Evolutionary conservation across 176 grass and related monocot species (phyloP), one percentile per base, ranked within the genome.

Genomic region (Panicum miliaceum): DNA sequence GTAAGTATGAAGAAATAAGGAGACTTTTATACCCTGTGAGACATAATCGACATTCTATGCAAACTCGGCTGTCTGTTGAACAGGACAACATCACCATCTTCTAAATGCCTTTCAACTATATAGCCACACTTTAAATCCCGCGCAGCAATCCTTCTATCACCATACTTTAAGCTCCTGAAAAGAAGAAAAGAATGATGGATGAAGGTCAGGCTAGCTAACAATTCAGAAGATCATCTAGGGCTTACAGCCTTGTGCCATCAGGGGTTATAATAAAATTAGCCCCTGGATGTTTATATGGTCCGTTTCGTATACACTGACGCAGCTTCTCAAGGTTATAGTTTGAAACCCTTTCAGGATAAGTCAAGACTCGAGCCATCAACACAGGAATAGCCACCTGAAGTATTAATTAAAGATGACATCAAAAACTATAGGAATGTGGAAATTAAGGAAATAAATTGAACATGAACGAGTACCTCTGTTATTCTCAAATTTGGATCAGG

Each of bases 41-140:
- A 95, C 95, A 98, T 98, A 80, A 98, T 98, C 68, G 95, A 98
- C 95, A 98, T 98, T 88, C 92, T 93, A 90, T 98, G 95, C 82
- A 98, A 86, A 75, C 95, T 98, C 4, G 95, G 95, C 65, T 98
- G 95, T 89, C 95, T 91, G 81, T 98, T 98, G 57, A 98, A 98
- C 70, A 98, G 92, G 65, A 95, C 92, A 85, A 98, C 69, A 68
- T 95, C 92, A 71, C 95, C 92, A 91, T 98, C 92, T 88, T 98
- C 92, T 65, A 98, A 94, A 89, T 98, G 95, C n/a, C 95, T 98
- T 88, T 98, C 87, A 10, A 98, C 95, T 79, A 91, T 72, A 74
- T 76, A 84, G 66, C 95, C 95, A 91, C 87, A 91, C 63, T 95
- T 98, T 83, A 98, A 83, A 76, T 98, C 95, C 68, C 85, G 90